These are phyloP conservation scores for Daedalea quercina DNA, from an alignment of 768 basidiomycete genomes.

Conservation along the genomic window DNA sequence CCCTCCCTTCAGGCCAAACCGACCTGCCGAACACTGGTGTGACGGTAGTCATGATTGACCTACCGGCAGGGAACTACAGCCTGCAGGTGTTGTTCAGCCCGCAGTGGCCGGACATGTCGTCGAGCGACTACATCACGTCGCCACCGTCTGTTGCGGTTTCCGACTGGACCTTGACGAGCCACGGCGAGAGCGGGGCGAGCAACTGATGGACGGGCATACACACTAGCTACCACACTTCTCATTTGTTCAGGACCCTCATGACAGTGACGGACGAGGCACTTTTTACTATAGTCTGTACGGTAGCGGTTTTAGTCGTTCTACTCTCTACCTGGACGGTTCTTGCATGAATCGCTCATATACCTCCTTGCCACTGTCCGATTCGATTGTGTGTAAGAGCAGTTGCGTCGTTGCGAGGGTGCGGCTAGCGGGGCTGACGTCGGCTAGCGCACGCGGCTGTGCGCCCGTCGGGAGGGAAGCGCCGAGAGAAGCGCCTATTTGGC, in stretches of 20 bases:
- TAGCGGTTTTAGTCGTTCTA: conserved; percentile 1
- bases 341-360: not conserved
- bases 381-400: not conserved
- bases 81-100: conserved; percentile 89
- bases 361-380: not conserved
- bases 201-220: not conserved
- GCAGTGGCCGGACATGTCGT: conserved; percentile 74
- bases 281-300: not conserved
- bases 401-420: not conserved
- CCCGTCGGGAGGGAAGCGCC: not conserved
- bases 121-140: conserved; percentile 49
- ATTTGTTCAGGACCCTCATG: conserved; percentile 8
- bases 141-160: conserved; percentile 67
- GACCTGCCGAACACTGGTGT: conserved; percentile 79
- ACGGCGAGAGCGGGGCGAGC: conserved; percentile 31
- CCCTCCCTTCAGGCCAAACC: conserved; percentile 45
- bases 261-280: not conserved
- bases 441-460: not conserved
- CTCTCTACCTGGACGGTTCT: not conserved
- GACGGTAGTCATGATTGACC: conserved; percentile 67
- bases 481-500: not conserved
- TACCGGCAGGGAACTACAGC: conserved; percentile 62
- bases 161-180: conserved; percentile 75
- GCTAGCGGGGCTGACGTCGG: not conserved
- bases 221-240: not conserved